Percentiles rank a stretch among this genome's conserved stretches.
Evolutionary conservation across 1,284 basidiomycete species (phyloP).

Genomic region (Gomphus bonarii): DNA sequence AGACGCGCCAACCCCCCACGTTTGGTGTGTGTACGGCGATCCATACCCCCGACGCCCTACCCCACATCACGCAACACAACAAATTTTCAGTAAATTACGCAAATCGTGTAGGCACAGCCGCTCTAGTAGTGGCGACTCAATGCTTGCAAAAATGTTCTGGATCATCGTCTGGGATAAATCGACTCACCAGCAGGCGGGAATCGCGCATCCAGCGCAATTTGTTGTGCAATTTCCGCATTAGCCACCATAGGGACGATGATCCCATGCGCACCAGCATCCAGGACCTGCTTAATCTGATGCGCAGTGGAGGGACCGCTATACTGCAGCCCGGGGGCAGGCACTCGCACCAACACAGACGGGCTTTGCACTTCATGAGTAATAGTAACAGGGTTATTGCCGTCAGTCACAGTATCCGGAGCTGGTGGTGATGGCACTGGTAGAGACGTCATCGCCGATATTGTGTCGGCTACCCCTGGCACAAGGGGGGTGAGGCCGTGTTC

Average conservation of each 20-base stretch:
- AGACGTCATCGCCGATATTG: constrained; percentile 34
- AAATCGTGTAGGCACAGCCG: too few relatives aligned
- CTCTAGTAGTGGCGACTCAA: too few relatives aligned
- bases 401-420: constrained; percentile 23
- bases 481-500: constrained; percentile 51
- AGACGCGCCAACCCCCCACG: constrained; percentile 36
- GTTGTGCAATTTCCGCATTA: constrained; percentile 42
- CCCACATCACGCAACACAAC: too few relatives aligned
- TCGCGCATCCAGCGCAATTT: constrained; percentile 42
- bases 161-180: too few relatives aligned
- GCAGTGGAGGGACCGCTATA: constrained; percentile 19
- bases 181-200: constrained; percentile 38
- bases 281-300: constrained; percentile 56
- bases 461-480: constrained; percentile 44
- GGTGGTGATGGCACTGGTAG: not conserved
- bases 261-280: constrained; percentile 53
- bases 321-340: constrained; percentile 43
- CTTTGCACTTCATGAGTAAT: constrained; percentile 6
- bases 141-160: too few relatives aligned
- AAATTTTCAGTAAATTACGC: too few relatives aligned
- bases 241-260: constrained; percentile 56
- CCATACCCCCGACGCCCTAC: constrained; percentile 46
- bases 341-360: constrained; percentile 45
- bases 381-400: constrained; percentile 11
- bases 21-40: constrained; percentile 44